These are phyloP conservation scores for Saitozyma sp. DNA, from an alignment of 768 basidiomycete species.

Conservation along the genomic window DNA sequence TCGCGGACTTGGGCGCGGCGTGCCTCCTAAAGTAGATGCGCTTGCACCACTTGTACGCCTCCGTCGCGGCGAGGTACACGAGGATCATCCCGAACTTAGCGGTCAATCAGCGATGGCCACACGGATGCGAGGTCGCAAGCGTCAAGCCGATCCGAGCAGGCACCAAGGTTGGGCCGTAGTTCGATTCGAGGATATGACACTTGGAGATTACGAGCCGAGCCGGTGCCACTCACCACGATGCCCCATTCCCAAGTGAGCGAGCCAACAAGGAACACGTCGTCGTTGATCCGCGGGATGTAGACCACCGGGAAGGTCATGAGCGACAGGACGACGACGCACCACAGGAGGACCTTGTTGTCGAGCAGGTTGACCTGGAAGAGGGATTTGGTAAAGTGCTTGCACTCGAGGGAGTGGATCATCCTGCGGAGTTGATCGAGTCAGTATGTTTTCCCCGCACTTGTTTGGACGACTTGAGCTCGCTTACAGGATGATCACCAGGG, in stretches of 20 bases:
- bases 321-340: constrained; percentile 47
- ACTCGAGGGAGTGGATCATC: constrained; percentile 49
- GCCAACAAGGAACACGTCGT: constrained; percentile 52
- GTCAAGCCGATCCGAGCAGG: not conserved
- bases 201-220: too few species aligned
- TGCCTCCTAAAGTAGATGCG: constrained; percentile 18
- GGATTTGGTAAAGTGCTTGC: constrained; percentile 50
- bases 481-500: constrained; percentile 51
- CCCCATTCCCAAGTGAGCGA: constrained; percentile 55
- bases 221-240: constrained; percentile 39
- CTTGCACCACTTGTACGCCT: constrained; percentile 45
- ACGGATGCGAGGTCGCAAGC: not conserved
- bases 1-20: constrained; percentile 3
- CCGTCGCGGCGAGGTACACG: constrained; percentile 42
- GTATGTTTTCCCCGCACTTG: constrained; percentile 17
- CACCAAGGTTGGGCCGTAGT: too few species aligned
- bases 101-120: constrained; percentile 2
- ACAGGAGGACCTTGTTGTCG: constrained; percentile 53
- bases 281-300: constrained; percentile 53
- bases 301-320: constrained; percentile 51
- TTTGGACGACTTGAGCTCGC: not conserved
- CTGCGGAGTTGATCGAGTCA: not conserved
- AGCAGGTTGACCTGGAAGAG: constrained; percentile 51
- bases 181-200: too few species aligned
- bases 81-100: constrained; percentile 41